Conservation (phyloP, 306 rosid genomes). For the Vigna radiata region DNA sequence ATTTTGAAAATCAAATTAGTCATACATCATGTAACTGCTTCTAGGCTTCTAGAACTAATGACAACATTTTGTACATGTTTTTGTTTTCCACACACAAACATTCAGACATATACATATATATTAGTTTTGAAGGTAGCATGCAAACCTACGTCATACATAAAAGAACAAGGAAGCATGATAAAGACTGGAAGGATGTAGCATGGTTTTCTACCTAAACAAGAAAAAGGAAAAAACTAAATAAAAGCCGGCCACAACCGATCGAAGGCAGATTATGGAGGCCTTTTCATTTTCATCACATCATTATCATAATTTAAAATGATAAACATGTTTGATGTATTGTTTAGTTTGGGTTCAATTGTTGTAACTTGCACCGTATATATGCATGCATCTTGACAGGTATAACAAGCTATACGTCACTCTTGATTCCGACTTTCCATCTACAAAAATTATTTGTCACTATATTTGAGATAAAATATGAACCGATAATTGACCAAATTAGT, state of each 20-base stretch:
- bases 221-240: slow-evolving; percentile 29
- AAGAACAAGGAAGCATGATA: slow-evolving; percentile 15
- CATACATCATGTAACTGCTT: slow-evolving; percentile 37
- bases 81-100: not conserved
- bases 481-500: slow-evolving; percentile 26
- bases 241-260: slow-evolving; percentile 40
- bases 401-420: slow-evolving; percentile 43
- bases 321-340: slow-evolving; percentile 24
- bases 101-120: not conserved
- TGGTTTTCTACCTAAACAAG: slow-evolving; percentile 45
- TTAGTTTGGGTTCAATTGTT: slow-evolving; percentile 38
- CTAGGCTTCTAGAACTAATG: slow-evolving; percentile 45
- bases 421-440: slow-evolving; percentile 61
- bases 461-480: slow-evolving; percentile 28
- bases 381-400: slow-evolving; percentile 45
- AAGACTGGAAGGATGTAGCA: slow-evolving; percentile 11
- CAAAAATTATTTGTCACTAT: slow-evolving; percentile 12
- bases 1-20: not conserved
- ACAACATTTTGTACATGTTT: not conserved
- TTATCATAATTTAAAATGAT: slow-evolving; percentile 4
- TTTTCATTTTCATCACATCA: slow-evolving; percentile 46
- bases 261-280: slow-evolving; percentile 24
- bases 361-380: slow-evolving; percentile 41
- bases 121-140: slow-evolving; percentile 33
- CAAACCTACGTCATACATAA: slow-evolving; percentile 38